Evolutionary conservation across 352 stramenopile genomes (phyloP), one percentile per base, ranked within the genome.

Genomic region (Phytophthora cajani): DNA sequence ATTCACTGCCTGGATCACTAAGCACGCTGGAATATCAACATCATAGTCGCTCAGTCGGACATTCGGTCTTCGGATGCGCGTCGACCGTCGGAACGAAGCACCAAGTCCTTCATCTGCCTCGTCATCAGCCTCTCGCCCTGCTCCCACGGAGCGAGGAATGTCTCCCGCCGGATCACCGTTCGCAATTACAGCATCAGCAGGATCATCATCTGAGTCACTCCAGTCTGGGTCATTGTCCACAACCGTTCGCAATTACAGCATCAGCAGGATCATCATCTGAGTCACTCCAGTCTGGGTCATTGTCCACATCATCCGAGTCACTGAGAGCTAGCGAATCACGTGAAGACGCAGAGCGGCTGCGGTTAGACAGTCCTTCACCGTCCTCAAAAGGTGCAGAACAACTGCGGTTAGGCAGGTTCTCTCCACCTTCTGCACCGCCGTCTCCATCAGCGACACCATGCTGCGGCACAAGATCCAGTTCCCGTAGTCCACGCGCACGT

Each of bases 341-440:
- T 51, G 21, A 58, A 59, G 36, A 17, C 36, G n/a, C n/a, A 59
- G 23, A 52, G 44, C 6, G 6, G n/a, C 33, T 59, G 63, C 54
- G 2, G 46, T 70, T 64, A 64, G 33, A 56, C 63, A 70, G 47
- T 3, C n/a, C 54, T 38, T 25, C 46, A 61, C 14, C n/a, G 25
- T 12, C 44, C n/a, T 38, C 42, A 56, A 8, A 49, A 56, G 32
- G 50, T 55, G 32, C 50, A 46, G 49, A 44, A 40, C 16, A 21
- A 46, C 49, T 67, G 36, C 60, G 33, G 40, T 62, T 57, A 68
- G 51, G 49, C 40, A 68, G 27, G 42, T 62, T 14, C 23, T 17
- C 40, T 16, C 11, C 23, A 70, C 62, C 42, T 46, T 69, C 30
- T 69, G 16, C 30, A 42, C 16, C 44, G 55, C 53, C 19, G 19